Evolutionary conservation across 2,329 filamentous ascomycete genomes (phyloP).

Genomic region (Fusarium anthophilum): DNA sequence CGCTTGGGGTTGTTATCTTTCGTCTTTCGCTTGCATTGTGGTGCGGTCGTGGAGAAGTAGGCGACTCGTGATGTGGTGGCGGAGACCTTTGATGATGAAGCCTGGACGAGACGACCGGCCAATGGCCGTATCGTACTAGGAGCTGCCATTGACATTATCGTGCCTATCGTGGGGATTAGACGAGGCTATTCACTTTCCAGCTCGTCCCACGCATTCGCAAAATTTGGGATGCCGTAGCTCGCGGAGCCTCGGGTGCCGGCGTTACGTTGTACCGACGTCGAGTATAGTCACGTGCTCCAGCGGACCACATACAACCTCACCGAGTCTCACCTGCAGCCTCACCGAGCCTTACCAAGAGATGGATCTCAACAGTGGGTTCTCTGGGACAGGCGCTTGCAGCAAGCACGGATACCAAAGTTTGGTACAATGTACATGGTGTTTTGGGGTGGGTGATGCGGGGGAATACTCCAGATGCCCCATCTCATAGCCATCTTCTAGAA

Average conservation of each 20-base stretch:
- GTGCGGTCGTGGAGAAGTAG: slow-evolving; percentile 65
- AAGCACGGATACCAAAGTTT: slow-evolving; percentile 41
- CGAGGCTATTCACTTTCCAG: slow-evolving; percentile 36
- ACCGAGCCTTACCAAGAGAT: slow-evolving; percentile 34
- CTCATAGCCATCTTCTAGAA: slow-evolving; percentile 40
- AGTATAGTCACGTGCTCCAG: background rate
- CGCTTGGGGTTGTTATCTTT: slow-evolving; percentile 83
- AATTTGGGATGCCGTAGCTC: slow-evolving; percentile 32
- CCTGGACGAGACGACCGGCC: slow-evolving; percentile 36
- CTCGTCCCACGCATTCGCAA: slow-evolving; percentile 30
- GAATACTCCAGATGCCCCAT: slow-evolving; percentile 44
- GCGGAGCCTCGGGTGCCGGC: slow-evolving; percentile 16
- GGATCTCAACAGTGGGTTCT: slow-evolving; percentile 35
- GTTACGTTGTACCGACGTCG: slow-evolving; percentile 15
- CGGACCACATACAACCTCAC: background rate
- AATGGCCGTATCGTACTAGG: slow-evolving; percentile 43
- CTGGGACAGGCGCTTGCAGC: slow-evolving; percentile 43
- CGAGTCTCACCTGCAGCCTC: slow-evolving; percentile 16
- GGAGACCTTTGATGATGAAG: slow-evolving; percentile 21
- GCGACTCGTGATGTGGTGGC: slow-evolving; percentile 29
- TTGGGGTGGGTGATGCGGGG: slow-evolving; percentile 42
- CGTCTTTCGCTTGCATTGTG: slow-evolving; percentile 58
- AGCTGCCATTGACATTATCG: slow-evolving; percentile 43
- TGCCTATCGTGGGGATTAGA: slow-evolving; percentile 27
- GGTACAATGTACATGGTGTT: slow-evolving; percentile 42